Conservation (phyloP, 1,139 yeast species). For the Hemisphaericaspora lyxosophila region DNA sequence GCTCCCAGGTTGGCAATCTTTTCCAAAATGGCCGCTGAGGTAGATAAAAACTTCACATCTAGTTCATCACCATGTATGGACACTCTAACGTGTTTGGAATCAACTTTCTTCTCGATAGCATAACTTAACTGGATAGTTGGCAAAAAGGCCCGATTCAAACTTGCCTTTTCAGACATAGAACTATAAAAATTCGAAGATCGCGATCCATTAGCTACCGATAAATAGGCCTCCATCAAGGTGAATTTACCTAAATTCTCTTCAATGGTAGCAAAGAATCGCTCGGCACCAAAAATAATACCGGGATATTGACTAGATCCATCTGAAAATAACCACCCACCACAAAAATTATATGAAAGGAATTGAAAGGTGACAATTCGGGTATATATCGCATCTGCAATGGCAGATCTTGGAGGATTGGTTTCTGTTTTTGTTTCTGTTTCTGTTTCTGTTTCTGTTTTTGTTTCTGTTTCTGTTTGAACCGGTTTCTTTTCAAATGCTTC, state of each 20-base stretch:
- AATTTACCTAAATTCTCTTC: slow-evolving; percentile 65
- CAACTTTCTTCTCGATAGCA: slow-evolving; percentile 34
- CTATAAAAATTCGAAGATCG: slow-evolving; percentile 53
- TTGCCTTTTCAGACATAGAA: slow-evolving; percentile 42
- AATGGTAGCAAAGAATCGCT: slow-evolving; percentile 61
- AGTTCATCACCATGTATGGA: slow-evolving; percentile 63
- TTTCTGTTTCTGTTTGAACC: slow-evolving; percentile 27
- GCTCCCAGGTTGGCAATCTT: slow-evolving; percentile 45
- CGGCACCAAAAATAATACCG: slow-evolving; percentile 78
- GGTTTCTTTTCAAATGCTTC: slow-evolving; percentile 4
- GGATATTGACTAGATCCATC: slow-evolving; percentile 45
- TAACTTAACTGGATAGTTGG: slow-evolving; percentile 67
- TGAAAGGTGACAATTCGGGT: slow-evolving; percentile 53
- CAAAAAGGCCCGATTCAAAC: slow-evolving; percentile 60
- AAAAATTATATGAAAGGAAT: slow-evolving; percentile 62
- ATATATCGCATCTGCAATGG: slow-evolving; percentile 53
- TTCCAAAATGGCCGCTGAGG: slow-evolving; percentile 50
- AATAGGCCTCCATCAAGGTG: slow-evolving; percentile 61
- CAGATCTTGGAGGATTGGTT: slow-evolving; percentile 58
- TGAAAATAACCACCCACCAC: slow-evolving; percentile 73
- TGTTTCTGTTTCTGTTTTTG: no score
- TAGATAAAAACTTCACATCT: slow-evolving; percentile 61
- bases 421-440: no score
- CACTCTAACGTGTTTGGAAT: slow-evolving; percentile 37
- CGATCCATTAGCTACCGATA: slow-evolving; percentile 65